Conservation (phyloP, 345 rosid genomes). For the Citrus inodora region DNA sequence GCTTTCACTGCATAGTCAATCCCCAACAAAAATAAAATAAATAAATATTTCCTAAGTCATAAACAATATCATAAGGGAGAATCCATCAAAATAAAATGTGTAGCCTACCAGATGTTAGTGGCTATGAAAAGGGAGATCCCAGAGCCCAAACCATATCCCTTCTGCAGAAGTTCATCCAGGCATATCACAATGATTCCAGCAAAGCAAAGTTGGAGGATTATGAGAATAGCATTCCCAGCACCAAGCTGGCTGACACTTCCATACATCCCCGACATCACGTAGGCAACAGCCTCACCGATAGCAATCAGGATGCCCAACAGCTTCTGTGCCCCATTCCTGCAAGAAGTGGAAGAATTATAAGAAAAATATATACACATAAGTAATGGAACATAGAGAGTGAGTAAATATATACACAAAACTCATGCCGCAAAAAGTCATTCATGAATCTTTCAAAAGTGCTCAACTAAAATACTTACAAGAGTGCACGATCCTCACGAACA, state of each 20-base stretch:
- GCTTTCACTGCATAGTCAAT: constrained; percentile 49
- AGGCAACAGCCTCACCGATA: constrained; percentile 61
- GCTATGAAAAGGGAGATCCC: constrained; percentile 72
- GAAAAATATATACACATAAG: background rate
- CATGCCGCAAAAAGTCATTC: background rate
- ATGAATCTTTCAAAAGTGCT: background rate
- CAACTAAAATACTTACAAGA: constrained; percentile 40
- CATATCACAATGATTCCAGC: constrained; percentile 66
- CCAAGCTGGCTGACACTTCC: constrained; percentile 63
- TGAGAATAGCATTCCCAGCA: constrained; percentile 57
- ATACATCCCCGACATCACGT: constrained; percentile 67
- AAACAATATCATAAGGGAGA: background rate
- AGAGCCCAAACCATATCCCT: constrained; percentile 65
- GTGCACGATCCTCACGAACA: constrained; percentile 69
- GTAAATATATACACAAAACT: background rate
- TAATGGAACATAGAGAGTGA: background rate
- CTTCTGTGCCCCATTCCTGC: constrained; percentile 66
- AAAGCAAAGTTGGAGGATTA: constrained; percentile 38
- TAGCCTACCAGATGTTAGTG: constrained; percentile 61
- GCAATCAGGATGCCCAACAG: constrained; percentile 67
- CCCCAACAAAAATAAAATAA: background rate
- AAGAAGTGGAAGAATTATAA: background rate
- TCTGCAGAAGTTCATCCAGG: constrained; percentile 64
- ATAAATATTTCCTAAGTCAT: background rate
- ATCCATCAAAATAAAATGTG: background rate